These are phyloP conservation scores for Austroboletus eburneus DNA, from an alignment of 768 basidiomycete species.

Conservation along the genomic window DNA sequence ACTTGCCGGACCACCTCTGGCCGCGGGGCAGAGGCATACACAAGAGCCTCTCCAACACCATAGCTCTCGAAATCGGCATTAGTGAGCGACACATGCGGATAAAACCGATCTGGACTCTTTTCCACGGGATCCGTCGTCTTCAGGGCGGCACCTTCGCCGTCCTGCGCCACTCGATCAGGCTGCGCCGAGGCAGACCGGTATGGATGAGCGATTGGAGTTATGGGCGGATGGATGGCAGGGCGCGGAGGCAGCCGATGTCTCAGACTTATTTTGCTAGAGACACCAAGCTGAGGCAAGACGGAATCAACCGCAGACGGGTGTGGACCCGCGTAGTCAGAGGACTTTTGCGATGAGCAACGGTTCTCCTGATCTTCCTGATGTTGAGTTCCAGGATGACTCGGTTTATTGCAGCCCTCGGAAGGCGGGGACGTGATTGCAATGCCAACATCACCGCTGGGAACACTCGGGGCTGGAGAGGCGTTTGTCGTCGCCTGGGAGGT, in stretches of 20 bases:
- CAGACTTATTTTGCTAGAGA: conserved; percentile 28
- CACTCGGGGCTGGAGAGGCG: conserved; percentile 31
- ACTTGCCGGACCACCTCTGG: not conserved
- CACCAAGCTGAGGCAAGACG: conserved; percentile 10
- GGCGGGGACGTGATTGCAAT: conserved; percentile 42
- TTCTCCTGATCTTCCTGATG: not conserved
- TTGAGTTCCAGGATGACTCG: conserved; percentile 7
- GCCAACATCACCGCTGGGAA: conserved; percentile 32
- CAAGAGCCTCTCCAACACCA: conserved; percentile 62
- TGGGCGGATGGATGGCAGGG: conserved; percentile 16
- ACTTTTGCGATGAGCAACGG: conserved; percentile 14
- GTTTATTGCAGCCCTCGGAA: conserved; percentile 17
- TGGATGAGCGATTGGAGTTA: conserved; percentile 29
- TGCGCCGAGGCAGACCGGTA: conserved; percentile 11
- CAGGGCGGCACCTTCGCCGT: not conserved
- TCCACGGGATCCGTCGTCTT: not conserved
- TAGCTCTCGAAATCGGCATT: conserved; percentile 41
- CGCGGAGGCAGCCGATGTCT: conserved; percentile 37
- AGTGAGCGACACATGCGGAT: conserved; percentile 26
- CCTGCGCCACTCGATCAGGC: not conserved
- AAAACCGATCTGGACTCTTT: not conserved
- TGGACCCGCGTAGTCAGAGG: conserved; percentile 39
- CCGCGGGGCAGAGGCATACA: conserved; percentile 34
- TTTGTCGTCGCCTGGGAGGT: conserved; percentile 1
- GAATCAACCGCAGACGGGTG: conserved; percentile 34